phyloP scores from a whole-genome alignment of 306 rosid genomes.

The Gastrolobium bilobum region DNA sequence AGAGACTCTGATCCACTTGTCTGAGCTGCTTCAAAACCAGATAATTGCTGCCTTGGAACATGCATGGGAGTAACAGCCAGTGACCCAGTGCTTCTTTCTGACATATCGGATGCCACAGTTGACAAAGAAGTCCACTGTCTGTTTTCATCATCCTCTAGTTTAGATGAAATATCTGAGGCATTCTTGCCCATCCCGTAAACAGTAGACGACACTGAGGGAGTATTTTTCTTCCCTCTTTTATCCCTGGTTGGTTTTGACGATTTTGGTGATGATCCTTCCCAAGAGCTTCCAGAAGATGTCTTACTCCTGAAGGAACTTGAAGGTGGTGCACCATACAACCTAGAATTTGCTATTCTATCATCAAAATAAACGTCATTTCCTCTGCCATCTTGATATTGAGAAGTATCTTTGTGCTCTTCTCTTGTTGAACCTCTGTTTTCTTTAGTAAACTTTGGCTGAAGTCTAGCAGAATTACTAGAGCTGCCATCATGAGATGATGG shows the following conservation, averaged over 20 bases:
- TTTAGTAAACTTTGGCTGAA: conserved; percentile 57
- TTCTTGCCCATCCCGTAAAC: conserved; percentile 62
- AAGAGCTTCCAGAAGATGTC: conserved; percentile 74
- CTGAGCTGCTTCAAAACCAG: conserved; percentile 67
- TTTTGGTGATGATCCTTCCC: conserved; percentile 76
- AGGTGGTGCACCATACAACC: conserved; percentile 53
- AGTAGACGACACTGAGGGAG: conserved; percentile 54
- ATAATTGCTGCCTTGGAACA: conserved; percentile 62
- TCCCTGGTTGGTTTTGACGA: conserved; percentile 70
- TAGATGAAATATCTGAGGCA: conserved; percentile 68
- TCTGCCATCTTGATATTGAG: conserved; percentile 64
- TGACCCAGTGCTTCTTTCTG: conserved; percentile 62
- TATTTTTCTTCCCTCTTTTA: conserved; percentile 64
- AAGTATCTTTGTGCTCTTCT: conserved; percentile 57
- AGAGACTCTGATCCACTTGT: conserved; percentile 70
- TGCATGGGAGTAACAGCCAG: conserved; percentile 54
- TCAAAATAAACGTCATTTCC: conserved; percentile 66
- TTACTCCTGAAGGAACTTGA: conserved; percentile 64
- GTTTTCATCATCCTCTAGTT: conserved; percentile 63
- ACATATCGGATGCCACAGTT: conserved; percentile 52
- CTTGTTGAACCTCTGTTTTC: conserved; percentile 58
- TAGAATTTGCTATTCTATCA: conserved; percentile 55
- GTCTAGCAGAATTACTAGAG: conserved; percentile 55
- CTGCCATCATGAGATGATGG: conserved; percentile 53
- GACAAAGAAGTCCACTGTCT: conserved; percentile 58